These are phyloP conservation scores for Ganoderma sinense DNA, from an alignment of 1,284 basidiomycete genomes.

Conservation along the genomic window DNA sequence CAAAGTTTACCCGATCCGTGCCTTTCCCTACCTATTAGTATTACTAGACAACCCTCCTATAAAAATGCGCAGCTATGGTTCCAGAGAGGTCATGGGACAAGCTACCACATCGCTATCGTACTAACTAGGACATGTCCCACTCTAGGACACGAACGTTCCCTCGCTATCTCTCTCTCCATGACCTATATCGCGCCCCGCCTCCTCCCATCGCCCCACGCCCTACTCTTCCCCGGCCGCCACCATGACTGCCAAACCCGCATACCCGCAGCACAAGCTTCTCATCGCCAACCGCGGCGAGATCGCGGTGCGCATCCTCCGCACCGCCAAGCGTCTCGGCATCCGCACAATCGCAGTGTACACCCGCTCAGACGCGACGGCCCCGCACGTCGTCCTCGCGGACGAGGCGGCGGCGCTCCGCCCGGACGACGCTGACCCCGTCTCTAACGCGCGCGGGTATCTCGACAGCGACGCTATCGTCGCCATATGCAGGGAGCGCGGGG, in stretches of 20 bases:
- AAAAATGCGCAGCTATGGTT: neutral
- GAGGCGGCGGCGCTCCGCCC: conserved; percentile 50
- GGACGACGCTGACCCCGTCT: conserved; percentile 27
- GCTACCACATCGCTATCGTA: neutral
- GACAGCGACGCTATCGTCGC: conserved; percentile 50
- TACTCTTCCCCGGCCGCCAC: neutral
- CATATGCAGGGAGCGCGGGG: conserved; percentile 51
- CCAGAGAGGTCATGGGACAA: neutral
- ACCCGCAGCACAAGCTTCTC: neutral
- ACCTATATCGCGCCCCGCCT: neutral
- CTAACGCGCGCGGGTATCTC: conserved; percentile 49
- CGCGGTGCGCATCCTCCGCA: conserved; percentile 63
- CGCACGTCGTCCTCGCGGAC: conserved; percentile 61
- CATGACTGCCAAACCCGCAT: neutral
- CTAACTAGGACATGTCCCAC: neutral
- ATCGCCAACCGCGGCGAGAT: conserved; percentile 59
- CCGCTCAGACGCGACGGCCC: conserved; percentile 57
- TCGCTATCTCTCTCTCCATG: neutral
- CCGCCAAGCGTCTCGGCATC: conserved; percentile 56
- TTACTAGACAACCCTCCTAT: neutral
- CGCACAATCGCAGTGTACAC: conserved; percentile 63
- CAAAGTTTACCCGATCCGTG: neutral
- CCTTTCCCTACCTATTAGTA: neutral
- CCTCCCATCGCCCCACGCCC: neutral
- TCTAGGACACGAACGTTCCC: neutral